Conservation (phyloP, 805 yeast species). For the Sugiyamaella valdiviana region DNA sequence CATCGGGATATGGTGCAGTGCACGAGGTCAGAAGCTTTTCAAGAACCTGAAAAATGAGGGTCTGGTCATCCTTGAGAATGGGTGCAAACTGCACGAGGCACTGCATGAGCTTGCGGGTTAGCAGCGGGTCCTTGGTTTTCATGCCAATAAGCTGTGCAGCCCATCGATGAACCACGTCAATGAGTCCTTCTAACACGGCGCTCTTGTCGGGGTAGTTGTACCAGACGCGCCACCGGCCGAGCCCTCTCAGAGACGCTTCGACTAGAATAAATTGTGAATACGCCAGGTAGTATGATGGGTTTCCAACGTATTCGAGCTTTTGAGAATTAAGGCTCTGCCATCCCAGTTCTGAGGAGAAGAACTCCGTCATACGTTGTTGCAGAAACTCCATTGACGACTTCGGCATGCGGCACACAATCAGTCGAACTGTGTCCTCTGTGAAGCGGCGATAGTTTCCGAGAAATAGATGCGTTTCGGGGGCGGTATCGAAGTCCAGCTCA, state of each 20-base stretch:
- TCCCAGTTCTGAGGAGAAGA: slow-evolving; percentile 64
- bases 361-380: slow-evolving; percentile 61
- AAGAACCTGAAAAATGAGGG: slow-evolving; percentile 72
- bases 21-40: slow-evolving; percentile 83
- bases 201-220: slow-evolving; percentile 56
- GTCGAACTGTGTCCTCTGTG: slow-evolving; percentile 84
- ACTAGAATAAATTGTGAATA: slow-evolving; percentile 77
- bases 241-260: slow-evolving; percentile 86
- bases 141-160: slow-evolving; percentile 53
- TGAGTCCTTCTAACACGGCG: slow-evolving; percentile 45
- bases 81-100: slow-evolving; percentile 94
- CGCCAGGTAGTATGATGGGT: slow-evolving; percentile 63
- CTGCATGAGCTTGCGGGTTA: slow-evolving; percentile 80
- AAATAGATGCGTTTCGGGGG: slow-evolving; percentile 71
- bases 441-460: slow-evolving; percentile 73
- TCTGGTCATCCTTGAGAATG: slow-evolving; percentile 58
- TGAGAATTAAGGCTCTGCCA: slow-evolving; percentile 51
- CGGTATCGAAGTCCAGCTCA: slow-evolving; percentile 83
- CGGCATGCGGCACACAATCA: slow-evolving; percentile 80
- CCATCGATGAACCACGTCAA: slow-evolving; percentile 62
- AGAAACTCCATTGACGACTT: slow-evolving; percentile 78
- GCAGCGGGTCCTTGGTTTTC: slow-evolving; percentile 70
- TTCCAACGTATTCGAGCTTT: slow-evolving; percentile 49
- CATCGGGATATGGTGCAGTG: slow-evolving; percentile 70
- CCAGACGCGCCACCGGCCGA: slow-evolving; percentile 95